These are phyloP conservation scores for Coix lacrymajobi DNA, from an alignment of 176 grass and related monocot species.

Conservation along the genomic window DNA sequence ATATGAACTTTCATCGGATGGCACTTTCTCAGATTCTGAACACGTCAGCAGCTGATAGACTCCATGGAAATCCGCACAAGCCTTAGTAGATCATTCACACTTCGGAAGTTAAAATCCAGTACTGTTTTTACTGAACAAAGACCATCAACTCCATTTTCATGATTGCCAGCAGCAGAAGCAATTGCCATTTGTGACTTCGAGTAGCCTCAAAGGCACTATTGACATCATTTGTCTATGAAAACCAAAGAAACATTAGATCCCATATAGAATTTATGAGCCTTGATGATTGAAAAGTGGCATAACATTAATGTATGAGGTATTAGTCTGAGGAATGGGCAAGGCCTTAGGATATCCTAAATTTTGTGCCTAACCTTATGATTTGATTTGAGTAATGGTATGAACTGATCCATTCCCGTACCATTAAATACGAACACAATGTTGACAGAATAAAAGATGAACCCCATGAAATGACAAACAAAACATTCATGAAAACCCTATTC, in stretches of 20 bases:
- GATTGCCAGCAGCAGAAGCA: constrained; percentile 46
- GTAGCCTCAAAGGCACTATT: constrained; percentile 91
- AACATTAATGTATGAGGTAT: constrained; percentile 3
- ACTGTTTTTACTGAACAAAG: constrained; percentile 71
- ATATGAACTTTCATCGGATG: background rate
- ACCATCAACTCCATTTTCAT: constrained; percentile 43
- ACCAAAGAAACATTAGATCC: constrained; percentile 28
- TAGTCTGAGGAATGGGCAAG: background rate
- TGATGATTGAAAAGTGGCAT: constrained; percentile 17
- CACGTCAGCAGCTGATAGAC: constrained; percentile 59
- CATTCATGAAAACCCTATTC: constrained; percentile 10
- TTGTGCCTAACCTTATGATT: background rate
- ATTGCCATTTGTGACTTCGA: constrained; percentile 78
- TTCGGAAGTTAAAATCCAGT: constrained; percentile 91
- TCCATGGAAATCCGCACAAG: constrained; percentile 87
- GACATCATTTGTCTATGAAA: constrained; percentile 72
- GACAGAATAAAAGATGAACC: background rate
- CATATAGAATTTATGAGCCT: constrained; percentile 20
- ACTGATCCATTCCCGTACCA: background rate
- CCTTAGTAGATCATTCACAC: constrained; percentile 68
- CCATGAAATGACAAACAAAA: background rate
- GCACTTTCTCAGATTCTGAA: background rate
- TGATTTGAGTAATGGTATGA: background rate
- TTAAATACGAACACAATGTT: background rate
- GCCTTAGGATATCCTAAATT: background rate